Conservation (phyloP, 129 eudicot genomes). For the Arctium minus region DNA sequence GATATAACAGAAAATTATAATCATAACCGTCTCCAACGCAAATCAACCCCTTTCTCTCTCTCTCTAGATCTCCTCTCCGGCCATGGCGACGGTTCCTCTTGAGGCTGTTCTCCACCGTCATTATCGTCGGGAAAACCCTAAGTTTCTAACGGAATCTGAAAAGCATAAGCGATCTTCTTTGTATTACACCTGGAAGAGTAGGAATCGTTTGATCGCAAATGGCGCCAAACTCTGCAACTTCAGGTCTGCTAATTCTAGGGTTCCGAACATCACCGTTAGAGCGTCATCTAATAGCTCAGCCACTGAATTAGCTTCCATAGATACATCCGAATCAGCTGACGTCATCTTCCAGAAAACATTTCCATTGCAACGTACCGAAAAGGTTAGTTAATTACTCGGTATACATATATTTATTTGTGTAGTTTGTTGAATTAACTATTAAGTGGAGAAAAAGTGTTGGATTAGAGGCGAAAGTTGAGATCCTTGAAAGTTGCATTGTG, state of each 20-base stretch:
- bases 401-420: background rate
- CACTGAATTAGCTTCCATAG: constrained; percentile 21
- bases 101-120: constrained; percentile 34
- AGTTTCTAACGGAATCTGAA: constrained; percentile 1
- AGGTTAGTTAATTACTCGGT: constrained; percentile 30
- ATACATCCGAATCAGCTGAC: constrained; percentile 28
- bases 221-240: constrained; percentile 27
- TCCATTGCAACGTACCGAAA: constrained; percentile 32
- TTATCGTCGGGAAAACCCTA: constrained; percentile 19
- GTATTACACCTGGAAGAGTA: constrained; percentile 13
- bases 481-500: background rate
- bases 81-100: constrained; percentile 32
- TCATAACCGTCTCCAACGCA: background rate
- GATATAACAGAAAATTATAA: background rate
- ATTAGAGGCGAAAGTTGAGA: background rate
- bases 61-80: background rate
- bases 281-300: constrained; percentile 21
- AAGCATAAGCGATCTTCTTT: constrained; percentile 12
- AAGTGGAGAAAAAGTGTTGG: background rate
- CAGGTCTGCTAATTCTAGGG: constrained; percentile 9
- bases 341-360: constrained; percentile 35
- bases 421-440: background rate
- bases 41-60: background rate
- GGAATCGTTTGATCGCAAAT: background rate
- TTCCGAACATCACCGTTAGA: constrained; percentile 15